Evolutionary conservation across 805 yeast genomes (phyloP).

Genomic region (Saitoella complicata): DNA sequence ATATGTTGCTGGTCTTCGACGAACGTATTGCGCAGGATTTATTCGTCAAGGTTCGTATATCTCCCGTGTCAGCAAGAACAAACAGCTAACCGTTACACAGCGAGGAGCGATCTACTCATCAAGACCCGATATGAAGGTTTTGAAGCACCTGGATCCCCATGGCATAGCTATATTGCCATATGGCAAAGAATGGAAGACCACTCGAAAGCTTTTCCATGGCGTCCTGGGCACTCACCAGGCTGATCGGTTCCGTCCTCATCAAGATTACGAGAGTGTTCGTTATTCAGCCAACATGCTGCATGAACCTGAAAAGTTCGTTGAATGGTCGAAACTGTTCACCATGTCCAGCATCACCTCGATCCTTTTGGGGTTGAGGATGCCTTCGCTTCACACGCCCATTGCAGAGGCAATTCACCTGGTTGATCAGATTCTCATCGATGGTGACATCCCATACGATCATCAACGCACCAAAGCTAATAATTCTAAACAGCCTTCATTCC

Average conservation of each 20-base stretch:
- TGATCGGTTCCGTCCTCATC: conserved; percentile 2
- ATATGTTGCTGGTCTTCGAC: too few relatives aligned
- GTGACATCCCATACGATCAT: too few relatives aligned
- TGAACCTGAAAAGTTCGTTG: neutral
- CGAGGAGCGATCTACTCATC: conserved; percentile 3
- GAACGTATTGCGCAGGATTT: too few relatives aligned
- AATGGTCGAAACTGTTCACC: conserved; percentile 2
- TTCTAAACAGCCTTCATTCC: conserved; percentile 2
- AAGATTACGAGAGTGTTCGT: conserved; percentile 1
- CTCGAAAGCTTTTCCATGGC: conserved; percentile 3
- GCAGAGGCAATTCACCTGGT: conserved; percentile 3
- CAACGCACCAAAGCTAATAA: neutral
- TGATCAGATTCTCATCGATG: neutral
- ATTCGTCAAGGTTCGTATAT: too few relatives aligned
- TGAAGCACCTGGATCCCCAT: conserved; percentile 2
- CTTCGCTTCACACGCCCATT: conserved; percentile 1
- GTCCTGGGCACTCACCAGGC: conserved; percentile 1
- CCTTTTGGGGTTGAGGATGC: conserved; percentile 1
- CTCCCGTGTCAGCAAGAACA: too few relatives aligned
- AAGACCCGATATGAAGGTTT: conserved; percentile 1
- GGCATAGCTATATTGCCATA: conserved; percentile 2
- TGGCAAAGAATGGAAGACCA: conserved; percentile 3
- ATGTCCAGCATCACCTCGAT: conserved; percentile 2
- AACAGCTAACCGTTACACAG: neutral
- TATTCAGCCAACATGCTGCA: neutral